These are phyloP conservation scores for Moesziomyces parantarcticus DNA, from an alignment of 1,284 basidiomycete species.

Conservation along the genomic window DNA sequence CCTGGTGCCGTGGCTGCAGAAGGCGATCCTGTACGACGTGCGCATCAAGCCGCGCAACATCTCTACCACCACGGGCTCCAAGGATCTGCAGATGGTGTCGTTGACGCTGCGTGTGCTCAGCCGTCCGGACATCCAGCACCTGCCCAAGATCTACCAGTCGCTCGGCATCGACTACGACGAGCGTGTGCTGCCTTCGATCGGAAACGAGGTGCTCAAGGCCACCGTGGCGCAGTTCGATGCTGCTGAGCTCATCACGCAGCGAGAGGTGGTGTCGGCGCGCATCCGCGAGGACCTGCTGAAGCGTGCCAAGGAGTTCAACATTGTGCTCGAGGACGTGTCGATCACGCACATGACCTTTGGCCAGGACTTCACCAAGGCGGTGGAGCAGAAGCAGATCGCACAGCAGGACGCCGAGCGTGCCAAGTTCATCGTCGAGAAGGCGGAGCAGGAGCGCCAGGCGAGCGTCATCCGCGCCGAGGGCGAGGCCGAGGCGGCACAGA, in stretches of 20 bases:
- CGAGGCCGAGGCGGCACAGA: slow-evolving; percentile 87
- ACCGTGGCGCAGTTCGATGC: slow-evolving; percentile 99
- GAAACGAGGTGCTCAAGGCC: slow-evolving; percentile 94
- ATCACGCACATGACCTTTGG: slow-evolving; percentile 77
- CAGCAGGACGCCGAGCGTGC: slow-evolving; percentile 94
- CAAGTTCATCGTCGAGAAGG: slow-evolving; percentile 95
- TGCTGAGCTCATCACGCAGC: slow-evolving; percentile 85
- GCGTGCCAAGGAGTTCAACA: slow-evolving; percentile 95
- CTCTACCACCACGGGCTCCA: slow-evolving; percentile 93
- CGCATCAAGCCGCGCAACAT: slow-evolving; percentile 95
- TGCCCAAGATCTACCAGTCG: slow-evolving; percentile 93
- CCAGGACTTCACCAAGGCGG: slow-evolving; percentile 78
- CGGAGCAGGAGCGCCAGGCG: slow-evolving; percentile 98
- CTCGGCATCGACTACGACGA: slow-evolving; percentile 97
- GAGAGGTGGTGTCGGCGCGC: slow-evolving; percentile 82
- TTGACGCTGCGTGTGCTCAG: slow-evolving; percentile 96
- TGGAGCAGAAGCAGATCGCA: slow-evolving; percentile 97
- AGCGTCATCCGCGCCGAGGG: slow-evolving; percentile 97
- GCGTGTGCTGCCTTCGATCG: slow-evolving; percentile 79
- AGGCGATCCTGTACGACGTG: slow-evolving; percentile 96
- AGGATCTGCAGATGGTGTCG: slow-evolving; percentile 92
- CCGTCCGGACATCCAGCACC: slow-evolving; percentile 86
- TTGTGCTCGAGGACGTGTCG: slow-evolving; percentile 95
- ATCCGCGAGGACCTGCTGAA: slow-evolving; percentile 92
- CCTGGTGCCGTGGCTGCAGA: slow-evolving; percentile 87